Conservation (phyloP, 2,329 filamentous ascomycete species). For the Nigrograna mackinnonii region DNA sequence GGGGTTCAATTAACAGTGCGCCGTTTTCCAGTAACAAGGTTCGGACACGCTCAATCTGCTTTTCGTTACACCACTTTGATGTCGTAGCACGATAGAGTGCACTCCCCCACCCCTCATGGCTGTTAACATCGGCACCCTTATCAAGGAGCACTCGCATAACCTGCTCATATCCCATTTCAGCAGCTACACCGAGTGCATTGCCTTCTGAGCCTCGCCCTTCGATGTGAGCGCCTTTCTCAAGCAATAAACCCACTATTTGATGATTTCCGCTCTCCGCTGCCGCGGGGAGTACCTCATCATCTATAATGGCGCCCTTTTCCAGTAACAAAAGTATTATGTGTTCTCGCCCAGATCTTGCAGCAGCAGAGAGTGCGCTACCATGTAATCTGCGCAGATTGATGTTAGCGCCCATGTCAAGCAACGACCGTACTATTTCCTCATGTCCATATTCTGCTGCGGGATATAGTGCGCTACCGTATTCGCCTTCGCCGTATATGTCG, state of each 20-base stretch:
- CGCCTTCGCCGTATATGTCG: background rate
- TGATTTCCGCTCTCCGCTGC: background rate
- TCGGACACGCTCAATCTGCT: too few species aligned
- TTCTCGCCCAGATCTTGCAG: background rate
- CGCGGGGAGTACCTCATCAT: too few species aligned
- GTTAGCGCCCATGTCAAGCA: background rate
- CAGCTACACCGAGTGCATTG: conserved; percentile 11
- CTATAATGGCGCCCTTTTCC: background rate
- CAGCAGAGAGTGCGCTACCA: background rate
- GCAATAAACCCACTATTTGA: too few species aligned
- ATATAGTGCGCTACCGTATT: conserved; percentile 20
- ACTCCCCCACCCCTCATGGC: background rate
- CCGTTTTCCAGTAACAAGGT: too few species aligned
- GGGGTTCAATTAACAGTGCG: too few species aligned
- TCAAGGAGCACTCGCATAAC: conserved; percentile 7
- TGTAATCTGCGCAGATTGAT: background rate
- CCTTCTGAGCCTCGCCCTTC: too few species aligned
- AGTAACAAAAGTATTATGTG: too few species aligned
- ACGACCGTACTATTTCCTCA: conserved; percentile 14
- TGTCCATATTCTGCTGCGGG: conserved; percentile 27
- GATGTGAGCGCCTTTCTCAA: background rate
- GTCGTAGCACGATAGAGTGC: too few species aligned
- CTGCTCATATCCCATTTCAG: conserved; percentile 6
- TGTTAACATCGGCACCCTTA: conserved; percentile 10
- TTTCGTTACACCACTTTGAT: too few species aligned